Evolutionary conservation across 768 basidiomycete species (phyloP).

Genomic region (Mycena alexandri): DNA sequence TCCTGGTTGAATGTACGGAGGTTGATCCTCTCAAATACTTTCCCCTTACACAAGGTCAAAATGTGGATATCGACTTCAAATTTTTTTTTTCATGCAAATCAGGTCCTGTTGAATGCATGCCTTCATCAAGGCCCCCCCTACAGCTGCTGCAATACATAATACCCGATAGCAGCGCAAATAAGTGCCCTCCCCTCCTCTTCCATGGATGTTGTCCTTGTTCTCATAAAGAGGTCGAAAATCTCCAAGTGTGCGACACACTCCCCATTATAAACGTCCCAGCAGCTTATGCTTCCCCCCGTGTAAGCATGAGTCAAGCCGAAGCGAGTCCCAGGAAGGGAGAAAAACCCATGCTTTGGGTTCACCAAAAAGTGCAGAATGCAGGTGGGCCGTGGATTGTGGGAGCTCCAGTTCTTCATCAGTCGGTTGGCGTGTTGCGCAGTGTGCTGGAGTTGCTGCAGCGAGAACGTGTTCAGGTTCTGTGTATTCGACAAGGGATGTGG

Average conservation of each 20-base stretch:
- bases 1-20: too few relatives aligned
- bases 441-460: background rate
- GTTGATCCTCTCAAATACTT: too few relatives aligned
- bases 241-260: background rate
- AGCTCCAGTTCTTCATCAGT: background rate
- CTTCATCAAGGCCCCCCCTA: too few relatives aligned
- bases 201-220: background rate
- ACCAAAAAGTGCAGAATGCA: background rate
- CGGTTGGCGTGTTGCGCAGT: background rate
- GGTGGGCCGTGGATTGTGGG: background rate
- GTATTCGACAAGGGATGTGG: too few relatives aligned
- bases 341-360: background rate
- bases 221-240: background rate
- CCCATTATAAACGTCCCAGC: conserved; percentile 4
- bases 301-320: background rate
- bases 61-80: too few relatives aligned
- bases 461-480: background rate
- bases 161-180: background rate
- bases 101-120: too few relatives aligned
- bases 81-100: too few relatives aligned
- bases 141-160: too few relatives aligned
- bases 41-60: too few relatives aligned
- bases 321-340: background rate
- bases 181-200: background rate
- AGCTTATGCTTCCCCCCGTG: background rate